These are phyloP conservation scores for Volutella citrinella DNA, from an alignment of 2,329 filamentous ascomycete species.

Conservation along the genomic window DNA sequence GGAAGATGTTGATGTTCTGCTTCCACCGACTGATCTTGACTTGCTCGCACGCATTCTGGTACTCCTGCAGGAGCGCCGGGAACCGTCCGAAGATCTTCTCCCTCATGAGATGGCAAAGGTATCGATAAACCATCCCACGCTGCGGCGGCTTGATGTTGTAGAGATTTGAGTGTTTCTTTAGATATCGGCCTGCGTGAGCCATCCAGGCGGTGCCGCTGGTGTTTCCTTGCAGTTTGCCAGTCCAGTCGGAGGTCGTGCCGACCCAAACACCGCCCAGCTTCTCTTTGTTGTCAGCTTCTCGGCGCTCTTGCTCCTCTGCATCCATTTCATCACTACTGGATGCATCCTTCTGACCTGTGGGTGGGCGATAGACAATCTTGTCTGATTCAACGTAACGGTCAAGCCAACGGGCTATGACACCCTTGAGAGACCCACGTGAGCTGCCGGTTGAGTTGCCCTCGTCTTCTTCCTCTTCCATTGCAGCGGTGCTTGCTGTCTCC, in stretches of 20 bases:
- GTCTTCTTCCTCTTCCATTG: not conserved
- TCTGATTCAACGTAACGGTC: constrained; percentile 14
- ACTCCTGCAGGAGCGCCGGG: constrained; percentile 45
- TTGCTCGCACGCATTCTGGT: constrained; percentile 47
- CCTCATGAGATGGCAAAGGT: constrained; percentile 57
- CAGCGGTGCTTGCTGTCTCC: constrained; percentile 10
- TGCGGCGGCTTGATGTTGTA: constrained; percentile 54
- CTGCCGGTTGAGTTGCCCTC: not conserved
- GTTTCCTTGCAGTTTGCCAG: constrained; percentile 9
- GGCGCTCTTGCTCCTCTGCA: constrained; percentile 1
- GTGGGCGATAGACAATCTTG: constrained; percentile 20
- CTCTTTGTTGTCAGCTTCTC: constrained; percentile 28
- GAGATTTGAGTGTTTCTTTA: constrained; percentile 44
- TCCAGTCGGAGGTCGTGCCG: constrained; percentile 17
- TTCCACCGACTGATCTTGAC: constrained; percentile 58
- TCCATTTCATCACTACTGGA: no score
- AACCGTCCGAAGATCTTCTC: constrained; percentile 44
- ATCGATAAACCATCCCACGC: constrained; percentile 65
- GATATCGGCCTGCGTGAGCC: constrained; percentile 10
- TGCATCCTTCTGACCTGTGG: constrained; percentile 8
- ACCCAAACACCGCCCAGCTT: constrained; percentile 56
- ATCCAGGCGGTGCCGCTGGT: constrained; percentile 9
- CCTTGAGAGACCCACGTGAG: constrained; percentile 1
- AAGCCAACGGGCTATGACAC: constrained; percentile 16
- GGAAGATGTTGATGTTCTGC: constrained; percentile 47